Base-by-base conservation (phyloP, 495 filamentous ascomycete species). In the Aspergillus ostianus region DNA sequence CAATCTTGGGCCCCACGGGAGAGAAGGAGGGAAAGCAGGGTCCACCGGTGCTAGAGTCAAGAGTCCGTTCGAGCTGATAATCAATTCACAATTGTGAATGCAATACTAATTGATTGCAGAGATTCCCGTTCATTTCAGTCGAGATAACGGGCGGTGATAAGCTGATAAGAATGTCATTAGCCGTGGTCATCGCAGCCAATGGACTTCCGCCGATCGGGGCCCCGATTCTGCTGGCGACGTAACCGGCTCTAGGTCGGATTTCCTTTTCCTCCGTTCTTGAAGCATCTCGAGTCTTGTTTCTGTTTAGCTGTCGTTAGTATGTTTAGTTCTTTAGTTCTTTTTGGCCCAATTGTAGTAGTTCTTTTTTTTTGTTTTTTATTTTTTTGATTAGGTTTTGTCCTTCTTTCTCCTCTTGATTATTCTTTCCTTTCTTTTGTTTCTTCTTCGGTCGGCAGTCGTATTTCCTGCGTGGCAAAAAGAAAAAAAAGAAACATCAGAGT, bases 131-230 rank as follows among this genome's bases (percentile, higher is more conserved):
- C 29, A 32, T 32, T 32, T 7, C 29, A 32, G 15, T 30, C 41
- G 30, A 64, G 58, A 64, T 59, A 67, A 60, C 17, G 23, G 46
- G 50, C 12, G 23, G 13, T 47, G 67, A 70, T 70, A 70, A 70
- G 69, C 57, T 63, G 66, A 69, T 67, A 63, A 63, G 62, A 62
- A 49, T 50, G 64, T 73, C 64, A 73, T 73, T 68, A 41, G 64
- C 57, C 63, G 59, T 70, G 67, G 71, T 73, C 71, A 73, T 65
- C 41, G 47, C 18, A 55, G 48, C 59, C 47, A 61, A 56, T 61
- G 32, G 59, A 32, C 27, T 48, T 29, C 53, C 49, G 53, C 18
- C 41, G 21, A 56, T 52, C 47, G 29, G 47, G 47, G 23, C 23
- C 23, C 4, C 23, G 23, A 26, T 26, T 4, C 23, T 20, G 2